These are phyloP conservation scores for Citeromyces hawaiiensis DNA, from an alignment of 1,139 yeast genomes.

Conservation along the genomic window DNA sequence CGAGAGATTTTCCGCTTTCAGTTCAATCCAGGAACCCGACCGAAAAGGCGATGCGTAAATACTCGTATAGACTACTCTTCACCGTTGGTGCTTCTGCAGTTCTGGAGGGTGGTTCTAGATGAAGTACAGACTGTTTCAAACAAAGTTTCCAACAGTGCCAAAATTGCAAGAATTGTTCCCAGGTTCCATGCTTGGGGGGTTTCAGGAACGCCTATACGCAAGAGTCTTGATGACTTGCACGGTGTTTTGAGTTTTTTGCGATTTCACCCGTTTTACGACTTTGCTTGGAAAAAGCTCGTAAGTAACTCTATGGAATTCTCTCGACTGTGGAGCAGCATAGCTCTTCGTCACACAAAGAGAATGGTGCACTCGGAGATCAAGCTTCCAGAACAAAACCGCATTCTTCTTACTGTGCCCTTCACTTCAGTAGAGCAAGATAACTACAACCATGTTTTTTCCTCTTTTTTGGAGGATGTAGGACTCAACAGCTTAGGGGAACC, in stretches of 20 bases:
- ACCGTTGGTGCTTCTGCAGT: slow-evolving; percentile 73
- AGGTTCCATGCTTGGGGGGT: slow-evolving; percentile 93
- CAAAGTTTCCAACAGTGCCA: slow-evolving; percentile 63
- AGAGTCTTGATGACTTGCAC: slow-evolving; percentile 49
- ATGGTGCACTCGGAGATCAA: slow-evolving; percentile 68
- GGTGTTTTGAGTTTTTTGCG: slow-evolving; percentile 59
- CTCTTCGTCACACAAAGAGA: slow-evolving; percentile 72
- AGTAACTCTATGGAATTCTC: slow-evolving; percentile 11
- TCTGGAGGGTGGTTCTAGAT: slow-evolving; percentile 82
- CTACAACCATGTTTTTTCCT: slow-evolving; percentile 49
- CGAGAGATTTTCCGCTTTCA: slow-evolving; percentile 73
- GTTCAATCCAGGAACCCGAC: slow-evolving; percentile 48
- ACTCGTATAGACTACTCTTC: slow-evolving; percentile 47
- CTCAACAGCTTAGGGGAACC: slow-evolving; percentile 48
- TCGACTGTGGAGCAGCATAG: slow-evolving; percentile 23
- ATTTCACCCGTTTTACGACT: slow-evolving; percentile 44
- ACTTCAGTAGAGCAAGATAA: slow-evolving; percentile 75
- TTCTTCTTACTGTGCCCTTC: slow-evolving; percentile 59
- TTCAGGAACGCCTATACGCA: slow-evolving; percentile 83
- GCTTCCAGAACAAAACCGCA: slow-evolving; percentile 66
- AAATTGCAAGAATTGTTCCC: slow-evolving; percentile 68
- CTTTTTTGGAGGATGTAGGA: slow-evolving; percentile 51
- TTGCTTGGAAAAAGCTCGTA: slow-evolving; percentile 14
- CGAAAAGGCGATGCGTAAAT: slow-evolving; percentile 27
- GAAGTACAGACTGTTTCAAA: slow-evolving; percentile 90